Conservation (phyloP, 2,329 filamentous ascomycete species). For the Hymenoscyphus infarciens region DNA sequence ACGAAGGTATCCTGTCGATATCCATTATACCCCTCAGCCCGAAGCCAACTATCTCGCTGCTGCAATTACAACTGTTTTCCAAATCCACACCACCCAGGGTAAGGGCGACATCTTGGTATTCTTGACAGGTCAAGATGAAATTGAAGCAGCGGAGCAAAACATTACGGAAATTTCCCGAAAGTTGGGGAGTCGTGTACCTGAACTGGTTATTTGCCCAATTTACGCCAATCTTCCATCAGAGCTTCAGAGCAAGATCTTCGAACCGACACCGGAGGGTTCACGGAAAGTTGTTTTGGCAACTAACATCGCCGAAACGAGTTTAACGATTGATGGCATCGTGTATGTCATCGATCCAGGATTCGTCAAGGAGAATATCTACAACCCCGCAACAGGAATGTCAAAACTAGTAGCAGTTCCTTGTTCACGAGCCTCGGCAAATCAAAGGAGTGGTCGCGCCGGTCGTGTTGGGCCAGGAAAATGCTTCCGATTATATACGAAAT, state of each 20-base stretch:
- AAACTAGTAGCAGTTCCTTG: slow-evolving; percentile 87
- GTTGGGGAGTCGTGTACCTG: slow-evolving; percentile 76
- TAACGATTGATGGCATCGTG: slow-evolving; percentile 94
- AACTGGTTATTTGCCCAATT: slow-evolving; percentile 87
- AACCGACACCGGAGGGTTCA: slow-evolving; percentile 79
- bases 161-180: slow-evolving; percentile 84
- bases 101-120: slow-evolving; percentile 92
- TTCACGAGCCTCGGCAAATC: slow-evolving; percentile 87
- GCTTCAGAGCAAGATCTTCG: slow-evolving; percentile 88
- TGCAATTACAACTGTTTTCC: slow-evolving; percentile 88
- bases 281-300: slow-evolving; percentile 92
- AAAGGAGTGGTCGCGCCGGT: slow-evolving; percentile 87
- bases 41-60: slow-evolving; percentile 93
- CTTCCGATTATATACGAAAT: slow-evolving; percentile 90
- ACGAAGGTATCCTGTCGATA: slow-evolving; percentile 81
- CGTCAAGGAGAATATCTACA: slow-evolving; percentile 93
- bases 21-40: slow-evolving; percentile 84
- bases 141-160: slow-evolving; percentile 80
- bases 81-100: slow-evolving; percentile 85
- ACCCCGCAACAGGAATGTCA: slow-evolving; percentile 87
- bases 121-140: slow-evolving; percentile 93
- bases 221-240: slow-evolving; percentile 93
- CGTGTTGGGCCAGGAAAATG: slow-evolving; percentile 90
- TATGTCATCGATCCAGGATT: slow-evolving; percentile 96
- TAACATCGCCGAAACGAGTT: slow-evolving; percentile 93